Conservation (phyloP, 2,329 filamentous ascomycete genomes). For the Trichoderma sp. region DNA sequence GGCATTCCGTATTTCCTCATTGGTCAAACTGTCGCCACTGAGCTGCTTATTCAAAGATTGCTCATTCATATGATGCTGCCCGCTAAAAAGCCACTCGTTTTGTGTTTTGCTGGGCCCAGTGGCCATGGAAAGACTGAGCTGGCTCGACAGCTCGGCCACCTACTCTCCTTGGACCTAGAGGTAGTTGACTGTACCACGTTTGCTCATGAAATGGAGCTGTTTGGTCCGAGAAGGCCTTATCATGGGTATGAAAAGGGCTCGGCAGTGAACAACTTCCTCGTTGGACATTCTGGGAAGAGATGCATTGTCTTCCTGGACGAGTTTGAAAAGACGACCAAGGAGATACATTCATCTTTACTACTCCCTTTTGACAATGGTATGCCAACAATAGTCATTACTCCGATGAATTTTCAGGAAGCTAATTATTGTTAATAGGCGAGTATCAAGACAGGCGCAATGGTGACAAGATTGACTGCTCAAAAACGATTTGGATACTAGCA, state of each 20-base stretch:
- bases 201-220: slow-evolving; percentile 42
- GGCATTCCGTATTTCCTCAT: slow-evolving; percentile 40
- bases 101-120: slow-evolving; percentile 47
- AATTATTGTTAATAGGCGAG: slow-evolving; percentile 29
- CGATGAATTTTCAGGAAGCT: not conserved
- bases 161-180: slow-evolving; percentile 42
- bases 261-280: slow-evolving; percentile 51
- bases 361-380: slow-evolving; percentile 47
- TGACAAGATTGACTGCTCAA: slow-evolving; percentile 42
- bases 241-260: slow-evolving; percentile 40
- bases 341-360: slow-evolving; percentile 47
- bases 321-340: slow-evolving; percentile 49
- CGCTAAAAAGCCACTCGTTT: slow-evolving; percentile 2
- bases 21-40: slow-evolving; percentile 37
- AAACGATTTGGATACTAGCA: slow-evolving; percentile 52
- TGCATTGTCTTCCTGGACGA: slow-evolving; percentile 54
- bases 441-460: slow-evolving; percentile 44
- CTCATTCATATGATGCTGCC: slow-evolving; percentile 19
- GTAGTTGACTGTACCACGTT: slow-evolving; percentile 45
- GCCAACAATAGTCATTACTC: not conserved
- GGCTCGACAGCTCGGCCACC: slow-evolving; percentile 43
- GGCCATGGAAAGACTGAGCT: slow-evolving; percentile 55
- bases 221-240: slow-evolving; percentile 44
- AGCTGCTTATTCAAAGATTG: slow-evolving; percentile 30
- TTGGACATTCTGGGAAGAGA: slow-evolving; percentile 37